These are phyloP conservation scores for Lactarius hatsudake DNA, from an alignment of 768 basidiomycete species.

Conservation along the genomic window DNA sequence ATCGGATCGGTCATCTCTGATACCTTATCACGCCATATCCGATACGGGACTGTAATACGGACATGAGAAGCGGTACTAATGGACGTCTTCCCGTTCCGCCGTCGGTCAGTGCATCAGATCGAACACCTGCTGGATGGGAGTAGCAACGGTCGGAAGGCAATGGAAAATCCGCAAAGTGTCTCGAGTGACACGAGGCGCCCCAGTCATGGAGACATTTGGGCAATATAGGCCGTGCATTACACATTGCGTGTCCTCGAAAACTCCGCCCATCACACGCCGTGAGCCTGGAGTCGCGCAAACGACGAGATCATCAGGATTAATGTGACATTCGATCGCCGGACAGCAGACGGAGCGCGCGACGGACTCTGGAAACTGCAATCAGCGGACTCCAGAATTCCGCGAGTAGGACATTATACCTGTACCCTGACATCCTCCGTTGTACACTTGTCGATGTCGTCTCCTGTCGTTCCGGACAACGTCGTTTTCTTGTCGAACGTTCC, in stretches of 20 bases:
- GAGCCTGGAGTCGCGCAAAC: not conserved
- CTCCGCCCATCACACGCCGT: not conserved
- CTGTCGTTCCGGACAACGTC: not conserved
- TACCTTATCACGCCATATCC: not conserved
- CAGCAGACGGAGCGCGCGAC: conserved; percentile 1
- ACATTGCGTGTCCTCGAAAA: not conserved
- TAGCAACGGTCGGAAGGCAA: not conserved
- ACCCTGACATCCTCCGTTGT: not conserved
- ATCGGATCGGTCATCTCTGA: not conserved
- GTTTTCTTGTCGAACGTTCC: not conserved
- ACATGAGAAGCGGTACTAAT: not conserved
- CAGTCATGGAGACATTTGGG: not conserved
- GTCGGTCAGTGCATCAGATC: not conserved
- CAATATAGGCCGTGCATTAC: not conserved
- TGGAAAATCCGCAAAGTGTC: not conserved
- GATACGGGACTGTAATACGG: not conserved
- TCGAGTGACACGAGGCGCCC: not conserved
- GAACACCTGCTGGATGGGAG: not conserved
- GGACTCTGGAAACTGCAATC: not conserved
- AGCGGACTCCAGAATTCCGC: not conserved
- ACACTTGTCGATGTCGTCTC: not conserved
- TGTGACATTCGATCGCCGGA: not conserved
- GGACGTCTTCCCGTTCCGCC: not conserved
- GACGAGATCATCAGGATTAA: not conserved
- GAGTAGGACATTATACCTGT: not conserved